Evolutionary conservation across 1,284 basidiomycete genomes (phyloP).

Genomic region (Marasmius fiardii): DNA sequence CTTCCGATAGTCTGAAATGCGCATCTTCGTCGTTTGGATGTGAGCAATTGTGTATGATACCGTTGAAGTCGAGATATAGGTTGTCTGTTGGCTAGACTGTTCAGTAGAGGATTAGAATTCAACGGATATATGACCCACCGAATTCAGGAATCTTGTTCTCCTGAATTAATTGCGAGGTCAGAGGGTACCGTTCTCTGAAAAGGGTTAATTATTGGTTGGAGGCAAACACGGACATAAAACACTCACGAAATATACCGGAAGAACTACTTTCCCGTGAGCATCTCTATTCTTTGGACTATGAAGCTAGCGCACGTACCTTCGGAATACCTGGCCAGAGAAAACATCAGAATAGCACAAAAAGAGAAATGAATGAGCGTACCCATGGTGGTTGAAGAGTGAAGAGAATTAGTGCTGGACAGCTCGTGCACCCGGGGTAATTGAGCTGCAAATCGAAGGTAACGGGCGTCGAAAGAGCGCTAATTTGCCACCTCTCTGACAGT

Average conservation of each 20-base stretch:
- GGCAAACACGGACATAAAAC: not conserved
- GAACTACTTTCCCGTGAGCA: conserved; percentile 43
- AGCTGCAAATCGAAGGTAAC: no score
- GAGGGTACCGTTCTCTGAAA: conserved; percentile 89
- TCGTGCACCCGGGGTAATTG: no score
- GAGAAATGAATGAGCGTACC: conserved; percentile 2
- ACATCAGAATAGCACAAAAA: not conserved
- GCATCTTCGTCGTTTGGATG: conserved; percentile 95
- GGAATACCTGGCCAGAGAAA: conserved; percentile 44
- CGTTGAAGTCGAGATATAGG: conserved; percentile 95
- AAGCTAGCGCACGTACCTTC: conserved; percentile 39
- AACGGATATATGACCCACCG: conserved; percentile 38
- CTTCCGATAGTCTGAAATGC: conserved; percentile 93
- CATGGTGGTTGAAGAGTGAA: not conserved
- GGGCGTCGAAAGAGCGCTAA: not conserved
- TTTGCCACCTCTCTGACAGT: not conserved
- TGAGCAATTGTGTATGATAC: conserved; percentile 97
- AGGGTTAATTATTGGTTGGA: conserved; percentile 14
- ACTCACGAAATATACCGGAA: conserved; percentile 83
- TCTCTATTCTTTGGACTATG: not conserved
- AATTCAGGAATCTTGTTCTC: conserved; percentile 98
- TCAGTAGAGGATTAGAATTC: not conserved
- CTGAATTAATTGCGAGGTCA: conserved; percentile 96
- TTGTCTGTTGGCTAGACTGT: conserved; percentile 55
- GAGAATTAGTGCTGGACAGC: no score